Conservation (phyloP, 2,329 filamentous ascomycete species). For the Cryphonectria parasitica region DNA sequence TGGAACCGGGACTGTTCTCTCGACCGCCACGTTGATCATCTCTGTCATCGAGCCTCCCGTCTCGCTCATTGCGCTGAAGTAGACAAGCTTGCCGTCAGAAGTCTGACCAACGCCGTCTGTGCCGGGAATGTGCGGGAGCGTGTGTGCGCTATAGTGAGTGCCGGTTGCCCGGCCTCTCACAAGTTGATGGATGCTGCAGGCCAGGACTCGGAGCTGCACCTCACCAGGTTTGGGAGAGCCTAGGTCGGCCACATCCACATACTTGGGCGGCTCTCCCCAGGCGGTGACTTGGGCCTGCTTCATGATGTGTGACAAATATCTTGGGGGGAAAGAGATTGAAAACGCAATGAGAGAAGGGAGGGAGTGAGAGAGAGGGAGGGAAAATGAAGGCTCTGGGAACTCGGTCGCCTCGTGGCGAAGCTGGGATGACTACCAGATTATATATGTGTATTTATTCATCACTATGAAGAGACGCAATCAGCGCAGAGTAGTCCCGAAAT, state of each 20-base stretch:
- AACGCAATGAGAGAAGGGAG: too few relatives aligned
- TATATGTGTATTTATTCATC: background rate
- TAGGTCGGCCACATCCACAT: background rate
- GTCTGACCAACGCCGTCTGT: slow-evolving; percentile 20
- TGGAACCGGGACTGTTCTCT: slow-evolving; percentile 41
- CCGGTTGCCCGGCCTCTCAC: slow-evolving; percentile 58
- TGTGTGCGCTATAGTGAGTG: slow-evolving; percentile 55
- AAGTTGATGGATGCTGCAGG: slow-evolving; percentile 56
- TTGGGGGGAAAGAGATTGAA: background rate
- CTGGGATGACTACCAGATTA: background rate
- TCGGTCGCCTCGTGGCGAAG: background rate
- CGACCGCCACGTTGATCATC: slow-evolving; percentile 50
- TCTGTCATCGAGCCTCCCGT: slow-evolving; percentile 39
- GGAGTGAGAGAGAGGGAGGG: background rate
- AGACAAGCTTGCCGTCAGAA: slow-evolving; percentile 10
- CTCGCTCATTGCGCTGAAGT: slow-evolving; percentile 21
- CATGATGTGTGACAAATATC: background rate
- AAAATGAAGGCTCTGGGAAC: too few relatives aligned
- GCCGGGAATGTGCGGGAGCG: slow-evolving; percentile 47
- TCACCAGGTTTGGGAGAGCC: slow-evolving; percentile 15
- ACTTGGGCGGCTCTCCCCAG: slow-evolving; percentile 15
- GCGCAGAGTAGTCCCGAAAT: background rate
- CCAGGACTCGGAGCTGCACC: slow-evolving; percentile 56
- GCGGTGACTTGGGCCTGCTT: slow-evolving; percentile 15
- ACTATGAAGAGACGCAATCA: background rate